Conservation (phyloP, 2,329 filamentous ascomycete genomes). For the Fusarium miscanthi region DNA sequence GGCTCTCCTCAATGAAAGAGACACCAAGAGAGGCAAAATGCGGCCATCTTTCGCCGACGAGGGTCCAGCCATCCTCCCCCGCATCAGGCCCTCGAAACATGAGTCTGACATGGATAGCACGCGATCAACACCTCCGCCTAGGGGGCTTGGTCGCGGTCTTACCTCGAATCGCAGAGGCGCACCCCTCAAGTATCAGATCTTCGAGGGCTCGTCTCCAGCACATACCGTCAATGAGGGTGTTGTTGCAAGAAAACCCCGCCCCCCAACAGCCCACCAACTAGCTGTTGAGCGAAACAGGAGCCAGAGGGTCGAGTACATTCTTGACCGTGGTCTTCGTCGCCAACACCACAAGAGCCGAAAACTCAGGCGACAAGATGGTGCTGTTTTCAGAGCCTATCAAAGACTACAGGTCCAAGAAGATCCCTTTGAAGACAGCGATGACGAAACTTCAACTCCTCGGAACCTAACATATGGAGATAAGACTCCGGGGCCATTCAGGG, state of each 20-base stretch:
- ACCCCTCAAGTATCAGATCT: conserved; percentile 68
- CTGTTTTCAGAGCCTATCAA: conserved; percentile 73
- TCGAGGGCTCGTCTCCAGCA: conserved; percentile 70
- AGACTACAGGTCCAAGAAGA: conserved; percentile 68
- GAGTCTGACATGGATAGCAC: conserved; percentile 61
- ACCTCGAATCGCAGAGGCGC: conserved; percentile 55
- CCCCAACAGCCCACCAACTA: conserved; percentile 83
- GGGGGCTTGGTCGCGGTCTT: conserved; percentile 44
- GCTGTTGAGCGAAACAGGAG: conserved; percentile 83
- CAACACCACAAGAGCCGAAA: conserved; percentile 73
- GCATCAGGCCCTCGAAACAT: conserved; percentile 72
- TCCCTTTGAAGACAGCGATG: conserved; percentile 71
- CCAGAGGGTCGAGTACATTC: conserved; percentile 83
- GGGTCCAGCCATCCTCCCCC: conserved; percentile 68
- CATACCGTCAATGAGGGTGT: conserved; percentile 66
- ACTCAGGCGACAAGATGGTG: conserved; percentile 70
- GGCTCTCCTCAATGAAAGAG: conserved; percentile 71
- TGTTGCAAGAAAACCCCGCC: conserved; percentile 73
- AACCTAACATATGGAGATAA: conserved; percentile 49
- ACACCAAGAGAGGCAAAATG: conserved; percentile 65
- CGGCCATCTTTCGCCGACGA: conserved; percentile 59
- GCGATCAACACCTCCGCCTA: conserved; percentile 56
- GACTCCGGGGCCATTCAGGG: conserved; percentile 58
- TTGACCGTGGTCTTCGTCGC: conserved; percentile 77
- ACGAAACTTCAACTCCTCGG: conserved; percentile 59